Evolutionary conservation across 208 protist species (phyloP).

Genomic region (Trypanosoma scelopori): DNA sequence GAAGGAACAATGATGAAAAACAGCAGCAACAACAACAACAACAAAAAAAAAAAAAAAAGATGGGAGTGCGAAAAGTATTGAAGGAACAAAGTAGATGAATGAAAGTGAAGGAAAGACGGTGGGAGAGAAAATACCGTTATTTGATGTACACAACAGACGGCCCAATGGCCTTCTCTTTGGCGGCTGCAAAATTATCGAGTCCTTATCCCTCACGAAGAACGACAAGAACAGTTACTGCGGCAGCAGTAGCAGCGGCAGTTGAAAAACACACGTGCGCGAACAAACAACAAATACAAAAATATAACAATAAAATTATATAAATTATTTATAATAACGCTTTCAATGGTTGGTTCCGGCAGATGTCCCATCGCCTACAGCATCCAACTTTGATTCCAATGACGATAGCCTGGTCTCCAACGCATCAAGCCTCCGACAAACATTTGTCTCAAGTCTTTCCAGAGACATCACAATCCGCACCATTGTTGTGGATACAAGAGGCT

Average conservation of each 20-base stretch:
- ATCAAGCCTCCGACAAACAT: slow-evolving; percentile 20
- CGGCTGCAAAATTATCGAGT: too few relatives aligned
- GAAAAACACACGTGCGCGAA: too few relatives aligned
- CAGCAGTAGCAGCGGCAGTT: too few relatives aligned
- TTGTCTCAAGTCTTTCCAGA: slow-evolving; percentile 20
- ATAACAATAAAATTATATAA: slow-evolving; percentile 3
- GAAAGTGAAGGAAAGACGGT: too few relatives aligned
- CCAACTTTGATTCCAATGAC: slow-evolving; percentile 20
- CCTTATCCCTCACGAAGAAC: too few relatives aligned
- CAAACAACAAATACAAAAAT: neutral
- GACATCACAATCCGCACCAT: slow-evolving; percentile 10
- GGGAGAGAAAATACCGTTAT: too few relatives aligned
- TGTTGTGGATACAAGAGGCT: slow-evolving; percentile 15
- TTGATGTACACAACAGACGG: too few relatives aligned
- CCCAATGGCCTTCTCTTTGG: too few relatives aligned
- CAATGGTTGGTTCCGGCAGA: neutral
- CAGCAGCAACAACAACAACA: slow-evolving; percentile 16
- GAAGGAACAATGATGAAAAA: slow-evolving; percentile 11
- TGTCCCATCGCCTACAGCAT: neutral
- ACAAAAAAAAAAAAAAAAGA: slow-evolving; percentile 11
- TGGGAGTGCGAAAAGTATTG: too few relatives aligned
- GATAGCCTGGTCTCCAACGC: slow-evolving; percentile 12
- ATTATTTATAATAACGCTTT: too few relatives aligned
- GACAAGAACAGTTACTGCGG: too few relatives aligned
- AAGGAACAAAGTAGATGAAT: slow-evolving; percentile 13